Evolutionary conservation across 495 filamentous ascomycete genomes (phyloP).

Genomic region (Neurospora sp.): DNA sequence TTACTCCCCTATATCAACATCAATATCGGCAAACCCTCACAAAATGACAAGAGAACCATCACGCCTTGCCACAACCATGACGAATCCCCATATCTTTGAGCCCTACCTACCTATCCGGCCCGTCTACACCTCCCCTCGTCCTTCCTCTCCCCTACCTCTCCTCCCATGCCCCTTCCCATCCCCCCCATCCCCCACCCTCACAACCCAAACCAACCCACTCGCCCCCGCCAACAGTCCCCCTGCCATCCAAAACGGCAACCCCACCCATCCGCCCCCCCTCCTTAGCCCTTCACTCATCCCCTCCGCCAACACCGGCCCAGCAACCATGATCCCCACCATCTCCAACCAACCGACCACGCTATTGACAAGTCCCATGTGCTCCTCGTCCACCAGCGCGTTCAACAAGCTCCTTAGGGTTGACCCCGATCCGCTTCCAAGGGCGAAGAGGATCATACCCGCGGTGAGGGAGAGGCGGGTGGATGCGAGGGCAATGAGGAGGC

Average conservation of each 20-base stretch:
- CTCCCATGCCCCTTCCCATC: not conserved
- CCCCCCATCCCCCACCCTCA: conserved; percentile 12
- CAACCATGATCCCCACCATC: conserved; percentile 14
- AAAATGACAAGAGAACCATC: no score
- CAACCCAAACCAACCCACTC: conserved; percentile 7
- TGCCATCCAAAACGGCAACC: conserved; percentile 18
- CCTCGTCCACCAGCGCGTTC: conserved; percentile 24
- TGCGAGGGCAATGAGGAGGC: not conserved
- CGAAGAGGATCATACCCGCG: conserved; percentile 15
- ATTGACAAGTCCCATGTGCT: conserved; percentile 24
- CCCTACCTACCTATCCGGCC: no score
- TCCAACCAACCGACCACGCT: conserved; percentile 20
- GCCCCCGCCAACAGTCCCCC: conserved; percentile 11
- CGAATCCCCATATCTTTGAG: no score
- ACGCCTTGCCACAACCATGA: no score
- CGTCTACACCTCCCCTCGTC: not conserved
- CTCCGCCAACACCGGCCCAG: conserved; percentile 19
- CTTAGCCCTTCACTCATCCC: conserved; percentile 18
- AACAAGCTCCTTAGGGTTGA: conserved; percentile 16
- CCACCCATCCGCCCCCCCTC: conserved; percentile 16
- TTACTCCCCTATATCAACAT: no score
- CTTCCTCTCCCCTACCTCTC: not conserved
- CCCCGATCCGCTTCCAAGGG: conserved; percentile 13
- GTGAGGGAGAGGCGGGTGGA: not conserved
- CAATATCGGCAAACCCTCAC: no score